Evolutionary conservation across 352 stramenopile genomes (phyloP).

Genomic region (Nothophytophthora sp.): DNA sequence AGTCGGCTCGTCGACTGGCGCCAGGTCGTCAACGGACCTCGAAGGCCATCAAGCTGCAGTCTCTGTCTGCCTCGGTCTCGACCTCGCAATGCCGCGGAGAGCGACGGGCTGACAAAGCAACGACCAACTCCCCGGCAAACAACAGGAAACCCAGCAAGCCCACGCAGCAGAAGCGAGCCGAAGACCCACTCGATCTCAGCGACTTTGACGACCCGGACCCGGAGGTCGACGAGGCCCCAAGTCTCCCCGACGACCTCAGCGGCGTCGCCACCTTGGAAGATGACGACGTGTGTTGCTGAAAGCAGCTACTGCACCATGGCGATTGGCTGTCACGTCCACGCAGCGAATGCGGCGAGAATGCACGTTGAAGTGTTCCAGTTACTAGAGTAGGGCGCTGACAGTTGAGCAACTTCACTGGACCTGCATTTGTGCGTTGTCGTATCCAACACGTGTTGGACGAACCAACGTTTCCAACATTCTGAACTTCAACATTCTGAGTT

Average conservation of each 20-base stretch:
- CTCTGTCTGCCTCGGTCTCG: background rate
- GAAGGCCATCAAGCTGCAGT: conserved; percentile 8
- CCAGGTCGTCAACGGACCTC: conserved; percentile 5
- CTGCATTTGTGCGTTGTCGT: too few relatives aligned
- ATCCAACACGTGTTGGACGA: too few relatives aligned
- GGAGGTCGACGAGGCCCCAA: conserved; percentile 53
- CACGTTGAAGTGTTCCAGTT: background rate
- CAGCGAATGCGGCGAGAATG: background rate
- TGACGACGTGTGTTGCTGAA: conserved; percentile 7
- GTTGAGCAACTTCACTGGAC: too few relatives aligned
- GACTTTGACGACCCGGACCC: conserved; percentile 72
- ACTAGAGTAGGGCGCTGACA: too few relatives aligned
- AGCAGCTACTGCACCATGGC: background rate
- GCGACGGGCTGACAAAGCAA: background rate
- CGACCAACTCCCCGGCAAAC: background rate
- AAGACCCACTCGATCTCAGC: conserved; percentile 14
- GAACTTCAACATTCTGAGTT: too few relatives aligned
- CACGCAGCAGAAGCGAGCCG: conserved; percentile 4
- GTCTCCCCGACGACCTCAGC: conserved; percentile 42
- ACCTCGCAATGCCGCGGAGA: background rate
- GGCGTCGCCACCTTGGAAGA: conserved; percentile 24
- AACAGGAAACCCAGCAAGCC: background rate
- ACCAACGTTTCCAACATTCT: too few relatives aligned
- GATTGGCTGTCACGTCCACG: background rate
- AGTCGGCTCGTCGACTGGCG: background rate